Evolutionary conservation across 1,139 yeast genomes (phyloP).

Genomic region (Taiozyma onychis): DNA sequence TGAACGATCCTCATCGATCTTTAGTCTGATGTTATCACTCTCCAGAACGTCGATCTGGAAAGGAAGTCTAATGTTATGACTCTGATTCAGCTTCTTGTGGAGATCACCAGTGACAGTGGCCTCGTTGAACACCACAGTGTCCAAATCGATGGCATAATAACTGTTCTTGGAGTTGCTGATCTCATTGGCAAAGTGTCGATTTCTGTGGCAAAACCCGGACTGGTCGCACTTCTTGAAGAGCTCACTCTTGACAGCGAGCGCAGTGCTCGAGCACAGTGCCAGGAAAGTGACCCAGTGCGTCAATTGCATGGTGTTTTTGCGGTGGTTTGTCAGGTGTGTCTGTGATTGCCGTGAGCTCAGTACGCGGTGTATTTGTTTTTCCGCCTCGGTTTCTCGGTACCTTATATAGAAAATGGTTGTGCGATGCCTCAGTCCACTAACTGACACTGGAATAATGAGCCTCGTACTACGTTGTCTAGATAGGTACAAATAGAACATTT

Average conservation of each 20-base stretch:
- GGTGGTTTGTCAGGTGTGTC: constrained; percentile 22
- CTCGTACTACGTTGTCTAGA: neutral
- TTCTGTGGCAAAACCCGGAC: constrained; percentile 82
- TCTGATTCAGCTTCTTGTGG: constrained; percentile 30
- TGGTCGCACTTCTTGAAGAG: constrained; percentile 76
- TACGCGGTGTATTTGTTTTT: too few relatives aligned
- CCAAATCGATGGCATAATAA: constrained; percentile 49
- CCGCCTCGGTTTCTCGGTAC: neutral
- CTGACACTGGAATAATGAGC: too few relatives aligned
- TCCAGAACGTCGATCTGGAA: constrained; percentile 51
- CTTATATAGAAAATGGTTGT: neutral
- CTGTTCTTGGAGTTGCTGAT: constrained; percentile 34
- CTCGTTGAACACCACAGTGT: constrained; percentile 31
- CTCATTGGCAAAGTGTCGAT: constrained; percentile 60
- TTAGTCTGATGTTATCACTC: constrained; percentile 51
- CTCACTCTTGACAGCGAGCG: constrained; percentile 41
- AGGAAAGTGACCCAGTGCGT: neutral
- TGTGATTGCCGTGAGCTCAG: neutral
- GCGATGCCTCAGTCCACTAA: too few relatives aligned
- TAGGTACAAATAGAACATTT: neutral
- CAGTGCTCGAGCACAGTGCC: neutral
- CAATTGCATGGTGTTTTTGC: neutral
- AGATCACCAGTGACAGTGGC: constrained; percentile 40
- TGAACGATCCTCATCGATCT: constrained; percentile 56
- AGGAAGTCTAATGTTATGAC: constrained; percentile 34